Evolutionary conservation across 768 basidiomycete species (phyloP).

Genomic region (Mycena indigotica): DNA sequence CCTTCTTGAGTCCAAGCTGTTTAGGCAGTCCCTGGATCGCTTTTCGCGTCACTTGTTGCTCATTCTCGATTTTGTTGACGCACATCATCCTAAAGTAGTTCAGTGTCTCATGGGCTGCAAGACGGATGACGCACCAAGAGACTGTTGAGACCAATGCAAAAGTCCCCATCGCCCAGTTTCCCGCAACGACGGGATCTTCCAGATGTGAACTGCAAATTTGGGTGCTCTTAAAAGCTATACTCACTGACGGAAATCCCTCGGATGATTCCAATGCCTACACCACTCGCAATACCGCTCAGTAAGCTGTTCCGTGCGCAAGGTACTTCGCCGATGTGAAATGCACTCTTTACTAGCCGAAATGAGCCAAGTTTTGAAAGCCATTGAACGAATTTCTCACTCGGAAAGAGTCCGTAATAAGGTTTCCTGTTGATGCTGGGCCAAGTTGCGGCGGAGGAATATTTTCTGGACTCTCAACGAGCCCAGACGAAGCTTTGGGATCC

Average conservation of each 20-base stretch:
- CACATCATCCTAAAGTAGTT: slow-evolving; percentile 6
- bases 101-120: not conserved
- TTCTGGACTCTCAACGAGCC: slow-evolving; percentile 15
- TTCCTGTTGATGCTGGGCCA: slow-evolving; percentile 17
- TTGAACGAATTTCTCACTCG: slow-evolving; percentile 5
- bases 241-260: slow-evolving; percentile 66
- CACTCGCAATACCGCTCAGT: slow-evolving; percentile 78
- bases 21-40: slow-evolving; percentile 17
- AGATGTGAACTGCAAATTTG: not conserved
- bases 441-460: slow-evolving; percentile 17
- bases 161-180: slow-evolving; percentile 79
- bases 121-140: slow-evolving; percentile 58
- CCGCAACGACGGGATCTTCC: slow-evolving; percentile 64
- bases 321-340: slow-evolving; percentile 63
- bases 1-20: slow-evolving; percentile 20
- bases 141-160: slow-evolving; percentile 68
- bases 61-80: not conserved
- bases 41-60: slow-evolving; percentile 17
- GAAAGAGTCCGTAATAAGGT: slow-evolving; percentile 17
- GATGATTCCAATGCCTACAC: slow-evolving; percentile 74
- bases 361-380: not conserved
- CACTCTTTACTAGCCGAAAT: slow-evolving; percentile 41
- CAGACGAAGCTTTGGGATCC: slow-evolving; percentile 14
- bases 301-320: slow-evolving; percentile 80
- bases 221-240: slow-evolving; percentile 27